Conservation (phyloP, 176 grass and related monocot species). For the Dendrocalamus sinicus region DNA sequence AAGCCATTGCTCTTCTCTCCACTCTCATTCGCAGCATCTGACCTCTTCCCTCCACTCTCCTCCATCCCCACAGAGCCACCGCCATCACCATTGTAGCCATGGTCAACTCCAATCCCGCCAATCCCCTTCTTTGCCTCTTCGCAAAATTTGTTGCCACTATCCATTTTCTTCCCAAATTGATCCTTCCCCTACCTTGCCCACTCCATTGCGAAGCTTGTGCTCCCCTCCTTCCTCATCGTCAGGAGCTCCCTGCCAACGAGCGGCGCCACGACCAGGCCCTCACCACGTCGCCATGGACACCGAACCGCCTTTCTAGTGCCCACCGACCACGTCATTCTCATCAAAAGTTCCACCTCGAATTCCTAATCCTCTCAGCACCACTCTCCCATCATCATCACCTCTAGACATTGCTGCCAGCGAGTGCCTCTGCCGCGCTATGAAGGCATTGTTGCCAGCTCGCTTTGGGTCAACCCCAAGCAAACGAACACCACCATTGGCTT, state of each 20-base stretch:
- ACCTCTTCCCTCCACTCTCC: not conserved
- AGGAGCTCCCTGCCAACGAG: too few relatives aligned
- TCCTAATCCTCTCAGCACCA: not conserved
- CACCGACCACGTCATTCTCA: not conserved
- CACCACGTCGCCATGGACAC: too few relatives aligned
- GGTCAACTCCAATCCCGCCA: not conserved
- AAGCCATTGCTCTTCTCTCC: not conserved
- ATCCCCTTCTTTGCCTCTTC: not conserved
- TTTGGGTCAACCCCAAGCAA: not conserved
- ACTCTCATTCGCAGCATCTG: fast-evolving
- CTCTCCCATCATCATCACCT: not conserved
- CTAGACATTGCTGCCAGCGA: not conserved
- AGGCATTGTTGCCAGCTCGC: not conserved
- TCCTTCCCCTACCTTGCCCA: not conserved
- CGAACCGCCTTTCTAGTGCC: too few relatives aligned
- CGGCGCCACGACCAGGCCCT: too few relatives aligned
- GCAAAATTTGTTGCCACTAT: not conserved
- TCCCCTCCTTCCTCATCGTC: too few relatives aligned
- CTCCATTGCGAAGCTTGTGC: too few relatives aligned
- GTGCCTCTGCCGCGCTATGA: not conserved
- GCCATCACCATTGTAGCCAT: not conserved
- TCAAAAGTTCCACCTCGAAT: not conserved
- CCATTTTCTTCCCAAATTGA: not conserved
- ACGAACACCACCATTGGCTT: too few relatives aligned
- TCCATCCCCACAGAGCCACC: not conserved